Base-by-base conservation (phyloP, 306 rosid genomes). In the Elaeagnus macrophylla region DNA sequence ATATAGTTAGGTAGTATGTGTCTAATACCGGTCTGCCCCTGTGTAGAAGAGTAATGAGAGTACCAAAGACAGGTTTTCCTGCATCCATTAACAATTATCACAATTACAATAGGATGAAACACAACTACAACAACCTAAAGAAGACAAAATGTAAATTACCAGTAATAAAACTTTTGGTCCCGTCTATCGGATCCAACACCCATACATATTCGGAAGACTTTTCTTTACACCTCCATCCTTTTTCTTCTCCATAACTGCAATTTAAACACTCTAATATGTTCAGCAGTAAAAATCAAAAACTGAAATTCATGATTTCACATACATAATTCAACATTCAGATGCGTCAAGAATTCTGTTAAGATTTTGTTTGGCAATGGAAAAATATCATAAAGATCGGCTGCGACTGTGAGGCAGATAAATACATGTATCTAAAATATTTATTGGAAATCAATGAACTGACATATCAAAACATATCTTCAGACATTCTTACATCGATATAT, bases 151-250 rank as follows among this genome's bases (percentile, higher is more conserved):
- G 67, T 51, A 60, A 32, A 55, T 56, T 80, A 91, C 97, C 96
- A 54, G 96, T 91, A 38, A 91, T 84, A 45, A 86, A 91, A 60
- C 97, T 91, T 72, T 84, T 91, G 52, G 96, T 91, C 56, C 97
- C 97, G 69, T 91, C 97, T 15, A 86, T 86, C 7, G 96, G 97
- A 73, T 91, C 97, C 53, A 91, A 86, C 25, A 91, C 89, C 97
- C 97, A 91, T 13, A 91, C 96, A 60, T 76, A 86, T 57, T 91
- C 95, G 10, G 96, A 64, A 69, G 39, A 74, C 13, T 74, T 43
- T 72, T 82, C 83, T 59, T 57, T 77, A 80, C 87, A 84, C 69
- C 75, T 91, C 97, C 97, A 91, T 9, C 96, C 97, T 9, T 80
- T 84, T 72, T 86, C 97, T 79, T 91, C 97, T 51, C 97, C 97